phyloP scores from a whole-genome alignment of 2,329 filamentous ascomycete genomes.

The Arachnomyces sp. region DNA sequence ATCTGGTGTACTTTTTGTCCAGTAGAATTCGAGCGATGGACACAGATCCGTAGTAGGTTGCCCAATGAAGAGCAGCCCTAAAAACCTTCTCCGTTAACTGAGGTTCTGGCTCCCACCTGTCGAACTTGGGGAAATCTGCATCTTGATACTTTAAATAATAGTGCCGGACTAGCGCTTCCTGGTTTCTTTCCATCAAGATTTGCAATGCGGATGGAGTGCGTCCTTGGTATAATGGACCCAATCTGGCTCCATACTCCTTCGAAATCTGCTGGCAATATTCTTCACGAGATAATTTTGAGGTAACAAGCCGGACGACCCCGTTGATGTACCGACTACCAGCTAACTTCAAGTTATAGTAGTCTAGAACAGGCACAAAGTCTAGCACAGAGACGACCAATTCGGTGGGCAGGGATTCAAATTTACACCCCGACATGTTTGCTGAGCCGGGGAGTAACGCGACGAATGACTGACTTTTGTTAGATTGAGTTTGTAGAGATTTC shows the following conservation, averaged over 20 bases:
- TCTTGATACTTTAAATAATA: slow-evolving; percentile 3
- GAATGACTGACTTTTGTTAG: too few relatives aligned
- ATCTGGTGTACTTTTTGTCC: too few relatives aligned
- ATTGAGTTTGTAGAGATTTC: too few relatives aligned
- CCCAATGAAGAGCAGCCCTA: too few relatives aligned
- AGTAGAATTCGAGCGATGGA: too few relatives aligned
- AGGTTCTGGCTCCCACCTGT: too few relatives aligned
- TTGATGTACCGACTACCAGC: slow-evolving; percentile 7
- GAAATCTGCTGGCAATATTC: slow-evolving; percentile 4
- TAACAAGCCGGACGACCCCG: slow-evolving; percentile 2
- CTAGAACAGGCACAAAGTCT: slow-evolving; percentile 3
- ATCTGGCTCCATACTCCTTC: slow-evolving; percentile 1
- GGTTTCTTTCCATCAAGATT: slow-evolving; percentile 6
- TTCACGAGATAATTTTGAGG: background rate
- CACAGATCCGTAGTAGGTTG: too few relatives aligned
- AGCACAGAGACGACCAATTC: slow-evolving; percentile 1
- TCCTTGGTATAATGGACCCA: too few relatives aligned
- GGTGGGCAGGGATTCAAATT: background rate
- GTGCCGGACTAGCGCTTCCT: slow-evolving; percentile 3
- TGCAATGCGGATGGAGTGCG: slow-evolving; percentile 4
- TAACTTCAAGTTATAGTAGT: slow-evolving; percentile 5
- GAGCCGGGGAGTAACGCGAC: too few relatives aligned
- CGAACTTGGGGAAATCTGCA: too few relatives aligned
- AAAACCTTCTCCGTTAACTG: too few relatives aligned
- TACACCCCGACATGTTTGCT: background rate